Base-by-base conservation (phyloP, 306 rosid species). In the Gastrolobium villosum region DNA sequence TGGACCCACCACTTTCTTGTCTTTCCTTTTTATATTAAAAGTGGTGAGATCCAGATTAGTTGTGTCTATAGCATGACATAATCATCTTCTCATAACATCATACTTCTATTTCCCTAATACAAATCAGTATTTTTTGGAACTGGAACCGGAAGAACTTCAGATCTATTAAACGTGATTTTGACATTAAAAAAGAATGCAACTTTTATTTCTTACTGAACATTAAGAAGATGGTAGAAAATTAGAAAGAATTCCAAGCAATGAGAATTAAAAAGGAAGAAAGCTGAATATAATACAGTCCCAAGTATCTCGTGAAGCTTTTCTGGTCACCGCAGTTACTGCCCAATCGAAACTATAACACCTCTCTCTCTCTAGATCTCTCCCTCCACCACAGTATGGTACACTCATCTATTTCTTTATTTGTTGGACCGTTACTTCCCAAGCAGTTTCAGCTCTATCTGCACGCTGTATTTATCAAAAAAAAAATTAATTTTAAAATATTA, bases 251-350 rank as follows among this genome's bases (percentile, higher is more conserved):
- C 0, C 3, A 70, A 20, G 10, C 11, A 26, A 15, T 43, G 57
- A 28, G 28, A 10, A 11, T 20, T 20, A 39, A 40, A 30, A 0
- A 50, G 8, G 46, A 26, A 49, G 78, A 43, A 79, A 62, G 56
- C 15, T 71, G 68, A 41, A 56, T 31, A 30, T 32, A 49, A 37
- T n/a, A 56, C 5, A 9, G 6, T 66, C 75, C 46, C 83, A 80
- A 83, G 89, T 8, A 81, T 84, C 90, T 64, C 87, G 90, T 86
- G 90, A 86, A 28, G 70, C 80, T 74, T 82, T 79, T 77, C 41
- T 43, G 74, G 78, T 57, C 74, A 70, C 90, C 87, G 84, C 90
- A 80, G 72, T 74, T 72, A 76, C 77, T 60, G 11, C 34, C 81
- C 84, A 86, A 75, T 82, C 54, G 13, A 50, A 77, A 60, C 70